Evolutionary conservation across 2,329 filamentous ascomycete species (phyloP).

Genomic region (Aspergillus proliferans): DNA sequence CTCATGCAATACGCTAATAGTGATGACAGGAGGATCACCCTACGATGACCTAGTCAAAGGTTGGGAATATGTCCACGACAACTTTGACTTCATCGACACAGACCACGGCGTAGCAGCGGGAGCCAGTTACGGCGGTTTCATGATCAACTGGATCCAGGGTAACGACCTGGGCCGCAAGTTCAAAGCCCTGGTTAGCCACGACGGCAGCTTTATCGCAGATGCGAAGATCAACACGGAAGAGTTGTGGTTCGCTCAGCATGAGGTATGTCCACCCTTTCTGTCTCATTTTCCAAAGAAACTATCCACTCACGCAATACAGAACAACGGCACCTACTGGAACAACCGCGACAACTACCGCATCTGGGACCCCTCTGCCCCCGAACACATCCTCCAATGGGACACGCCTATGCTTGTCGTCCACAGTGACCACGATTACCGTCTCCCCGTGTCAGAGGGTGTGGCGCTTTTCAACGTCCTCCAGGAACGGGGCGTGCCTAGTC

Average conservation of each 20-base stretch:
- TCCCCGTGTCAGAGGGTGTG: slow-evolving; percentile 73
- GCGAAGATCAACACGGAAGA: slow-evolving; percentile 47
- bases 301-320: not conserved
- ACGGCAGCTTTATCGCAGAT: slow-evolving; percentile 68
- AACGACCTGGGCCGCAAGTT: slow-evolving; percentile 75
- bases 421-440: slow-evolving; percentile 77
- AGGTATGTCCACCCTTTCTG: slow-evolving; percentile 16
- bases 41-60: slow-evolving; percentile 76
- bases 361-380: slow-evolving; percentile 59
- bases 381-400: slow-evolving; percentile 60
- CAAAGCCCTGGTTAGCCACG: slow-evolving; percentile 81
- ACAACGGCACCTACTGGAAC: slow-evolving; percentile 43
- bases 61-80: slow-evolving; percentile 60
- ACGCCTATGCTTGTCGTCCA: slow-evolving; percentile 83
- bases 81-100: slow-evolving; percentile 34
- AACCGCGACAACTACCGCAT: slow-evolving; percentile 59
- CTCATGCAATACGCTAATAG: not conserved
- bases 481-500: slow-evolving; percentile 64
- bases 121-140: slow-evolving; percentile 40
- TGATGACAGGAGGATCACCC: slow-evolving; percentile 41
- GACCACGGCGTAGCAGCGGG: slow-evolving; percentile 35
- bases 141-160: slow-evolving; percentile 79
- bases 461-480: slow-evolving; percentile 78
- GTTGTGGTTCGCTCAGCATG: slow-evolving; percentile 48
- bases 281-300: not conserved